A percentile compares a stretch with the other conserved stretches of the same genome.
Evolutionary conservation across 108 stramenopile species (phyloP).

Genomic region (Cyclotella choctawhatcheeana): DNA sequence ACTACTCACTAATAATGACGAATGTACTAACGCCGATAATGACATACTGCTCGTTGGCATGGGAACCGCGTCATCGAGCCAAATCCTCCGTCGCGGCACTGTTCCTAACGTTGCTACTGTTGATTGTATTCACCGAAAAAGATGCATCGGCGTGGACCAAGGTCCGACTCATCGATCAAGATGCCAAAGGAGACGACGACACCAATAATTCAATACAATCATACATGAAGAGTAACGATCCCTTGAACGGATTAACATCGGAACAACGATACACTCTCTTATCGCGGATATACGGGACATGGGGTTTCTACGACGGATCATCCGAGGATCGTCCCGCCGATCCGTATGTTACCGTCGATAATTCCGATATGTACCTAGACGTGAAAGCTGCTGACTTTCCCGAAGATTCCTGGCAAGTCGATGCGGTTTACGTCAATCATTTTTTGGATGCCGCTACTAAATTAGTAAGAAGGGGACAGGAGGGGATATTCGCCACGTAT

Average conservation of each 20-base stretch:
- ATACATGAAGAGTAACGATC: conserved; percentile 19
- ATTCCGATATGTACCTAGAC: conserved; percentile 61
- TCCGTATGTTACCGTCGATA: conserved; percentile 52
- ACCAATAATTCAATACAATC: too few species aligned
- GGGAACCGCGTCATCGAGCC: conserved; percentile 33
- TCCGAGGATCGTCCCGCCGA: conserved; percentile 69
- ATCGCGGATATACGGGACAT: conserved; percentile 50
- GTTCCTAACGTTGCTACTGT: conserved; percentile 20
- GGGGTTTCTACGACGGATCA: conserved; percentile 84
- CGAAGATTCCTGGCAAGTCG: conserved; percentile 81
- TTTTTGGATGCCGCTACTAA: conserved; percentile 76
- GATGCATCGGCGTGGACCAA: conserved; percentile 22
- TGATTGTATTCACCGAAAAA: conserved; percentile 13
- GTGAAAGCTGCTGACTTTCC: conserved; percentile 76
- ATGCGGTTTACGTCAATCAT: conserved; percentile 88
- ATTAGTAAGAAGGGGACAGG: conserved; percentile 67
- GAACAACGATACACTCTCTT: conserved; percentile 30
- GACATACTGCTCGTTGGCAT: conserved; percentile 17
- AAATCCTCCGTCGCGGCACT: conserved; percentile 27
- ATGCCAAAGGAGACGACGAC: too few species aligned
- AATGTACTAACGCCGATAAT: too few species aligned
- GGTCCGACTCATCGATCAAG: conserved; percentile 2
- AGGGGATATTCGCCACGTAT: conserved; percentile 71
- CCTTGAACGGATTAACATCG: conserved; percentile 20
- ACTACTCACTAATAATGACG: too few species aligned